These are phyloP conservation scores for Fusarium burgessii DNA, from an alignment of 2,329 filamentous ascomycete species.

Conservation along the genomic window DNA sequence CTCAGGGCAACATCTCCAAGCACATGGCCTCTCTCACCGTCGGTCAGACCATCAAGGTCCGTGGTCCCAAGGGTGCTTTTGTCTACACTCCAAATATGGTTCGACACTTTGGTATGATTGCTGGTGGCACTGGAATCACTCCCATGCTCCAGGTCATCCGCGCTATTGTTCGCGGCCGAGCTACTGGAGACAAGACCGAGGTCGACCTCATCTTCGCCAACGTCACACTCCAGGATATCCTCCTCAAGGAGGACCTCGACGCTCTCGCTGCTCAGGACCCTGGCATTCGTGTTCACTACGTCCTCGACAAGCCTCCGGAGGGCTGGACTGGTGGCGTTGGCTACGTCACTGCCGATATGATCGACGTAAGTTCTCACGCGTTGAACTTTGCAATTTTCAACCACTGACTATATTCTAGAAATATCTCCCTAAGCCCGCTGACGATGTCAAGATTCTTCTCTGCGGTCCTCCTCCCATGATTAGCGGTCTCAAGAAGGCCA, in stretches of 20 bases:
- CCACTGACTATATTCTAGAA: constrained; percentile 62
- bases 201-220: constrained; percentile 98
- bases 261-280: constrained; percentile 79
- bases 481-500: constrained; percentile 95
- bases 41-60: constrained; percentile 89
- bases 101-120: constrained; percentile 96
- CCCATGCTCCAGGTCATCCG: constrained; percentile 98
- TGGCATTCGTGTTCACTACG: constrained; percentile 90
- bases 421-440: constrained; percentile 83
- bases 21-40: constrained; percentile 86
- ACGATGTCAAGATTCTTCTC: constrained; percentile 91
- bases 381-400: constrained; percentile 27
- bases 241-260: constrained; percentile 93
- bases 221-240: constrained; percentile 90
- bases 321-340: constrained; percentile 93
- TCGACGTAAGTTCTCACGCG: constrained; percentile 71
- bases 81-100: constrained; percentile 98
- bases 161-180: constrained; percentile 85
- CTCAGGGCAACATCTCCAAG: constrained; percentile 96
- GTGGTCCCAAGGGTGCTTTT: constrained; percentile 96
- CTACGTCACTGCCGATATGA: constrained; percentile 96
- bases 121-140: constrained; percentile 96
- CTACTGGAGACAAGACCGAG: constrained; percentile 84
- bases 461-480: constrained; percentile 98
- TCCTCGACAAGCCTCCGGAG: constrained; percentile 94